Base-by-base conservation (phyloP, 1,139 yeast species). In the Saccharomyces pastorianus region DNA sequence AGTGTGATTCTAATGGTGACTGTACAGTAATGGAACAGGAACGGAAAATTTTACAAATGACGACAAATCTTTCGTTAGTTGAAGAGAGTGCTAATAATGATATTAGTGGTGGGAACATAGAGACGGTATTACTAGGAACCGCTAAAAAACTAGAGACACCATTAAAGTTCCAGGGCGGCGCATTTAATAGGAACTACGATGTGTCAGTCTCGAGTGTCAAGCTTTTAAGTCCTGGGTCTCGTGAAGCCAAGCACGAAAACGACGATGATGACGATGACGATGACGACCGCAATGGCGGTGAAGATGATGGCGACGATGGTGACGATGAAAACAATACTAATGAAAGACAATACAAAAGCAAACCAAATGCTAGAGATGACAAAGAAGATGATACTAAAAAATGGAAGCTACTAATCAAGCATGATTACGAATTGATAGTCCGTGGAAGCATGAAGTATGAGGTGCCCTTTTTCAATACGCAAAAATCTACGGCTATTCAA, bases 351-450 rank as follows among this genome's bases (percentile, higher is more conserved):
- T 14, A 47, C 34, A 20, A 29, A n/a, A n/a, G 9, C 4, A 28
- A 47, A 38, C 27, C 23, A 49, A 42, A 26, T 26, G 32, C 8
- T n/a, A 27, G 44, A 17, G 59, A 62, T 44, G 61, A 62, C 77
- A 57, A 78, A 77, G 55, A 76, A 73, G 64, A 68, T 54, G 75
- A 71, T 46, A 56, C 64, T 14, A 69, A 66, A 17, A 82, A 83
- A 65, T 91, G 99, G 99, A 80, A 81, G 53, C 74, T 77, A 23
- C 82, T 93, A 20, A 82, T 87, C 26, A 81, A 82, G 59, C 82
- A 88, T 64, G 96, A 96, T 11, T 91, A 91, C 69, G 96, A 90
- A 58, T 74, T 91, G 62, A 86, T 90, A 28, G 76, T 91, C 1
- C 76, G 96, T 49, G 99, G 99, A 0, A 83, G 84, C 23, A 76